Base-by-base conservation (phyloP, 2,329 filamentous ascomycete genomes). In the Aureobasidium melanogenum region DNA sequence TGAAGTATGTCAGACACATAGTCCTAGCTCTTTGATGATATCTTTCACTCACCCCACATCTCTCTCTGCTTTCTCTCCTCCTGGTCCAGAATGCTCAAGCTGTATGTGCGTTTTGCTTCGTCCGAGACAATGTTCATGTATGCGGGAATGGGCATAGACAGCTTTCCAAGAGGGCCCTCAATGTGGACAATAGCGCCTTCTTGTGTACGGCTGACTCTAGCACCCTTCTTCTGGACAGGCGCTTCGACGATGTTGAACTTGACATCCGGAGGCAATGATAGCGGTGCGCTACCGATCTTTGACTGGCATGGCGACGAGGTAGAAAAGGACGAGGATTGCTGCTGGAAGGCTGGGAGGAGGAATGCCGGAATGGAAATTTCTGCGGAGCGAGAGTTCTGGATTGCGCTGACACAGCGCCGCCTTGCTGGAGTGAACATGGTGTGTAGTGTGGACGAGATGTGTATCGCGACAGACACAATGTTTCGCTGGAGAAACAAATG, bases 231-330 rank as follows among this genome's bases (percentile, higher is more conserved):
- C 32, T 79, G 69, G 4, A 86, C 83, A 63, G 91, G 82, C 3
- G 73, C 71, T 63, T 88, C 82, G 62, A 92, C 77, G 12, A 84
- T 77, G 44, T 75, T 77, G 65, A 99, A 80, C 56, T 88, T 88
- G 62, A 99, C 94, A 65, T 90, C 89, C 0, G 89, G 87, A 0
- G 93, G 93, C 34, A 96, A 81, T 60, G 89, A 86, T 58, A 96
- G 83, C 26, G 89, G 84, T 63, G 88, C 88, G 68, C 85, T 83
- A 68, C 94, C 94, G 64, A 99, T 88, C 80, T 97, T 94, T 47
- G 93, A 97, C 62, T 80, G 76, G 67, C 81, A 80, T 71, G 76
- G 75, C 58, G 84, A 72, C 46, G 89, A 88, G 44, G 85, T 86
- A 61, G 89, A 92, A 79, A 97, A 97, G 64, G 77, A 82, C 79